Percentiles rank a stretch among this genome's conserved stretches.
Evolutionary conservation across 2,329 filamentous ascomycete species (phyloP).

Genomic region (Calonectria montana): DNA sequence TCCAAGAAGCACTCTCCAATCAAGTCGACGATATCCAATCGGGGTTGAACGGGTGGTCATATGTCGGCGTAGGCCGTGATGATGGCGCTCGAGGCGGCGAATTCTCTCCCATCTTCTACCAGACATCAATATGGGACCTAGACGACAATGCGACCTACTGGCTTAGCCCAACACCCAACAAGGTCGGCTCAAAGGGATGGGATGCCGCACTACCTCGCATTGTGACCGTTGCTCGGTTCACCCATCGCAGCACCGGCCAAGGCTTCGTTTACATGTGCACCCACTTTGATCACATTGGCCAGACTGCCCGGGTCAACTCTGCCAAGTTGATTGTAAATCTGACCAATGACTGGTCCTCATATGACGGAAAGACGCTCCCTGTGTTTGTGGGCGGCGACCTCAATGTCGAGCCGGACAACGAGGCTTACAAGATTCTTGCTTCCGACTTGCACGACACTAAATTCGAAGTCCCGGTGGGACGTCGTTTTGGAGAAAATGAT

Average conservation of each 20-base stretch:
- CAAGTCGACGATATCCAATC: constrained; percentile 69
- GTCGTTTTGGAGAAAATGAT: constrained; percentile 39
- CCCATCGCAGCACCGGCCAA: constrained; percentile 51
- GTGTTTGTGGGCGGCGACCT: constrained; percentile 50
- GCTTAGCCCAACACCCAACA: constrained; percentile 69
- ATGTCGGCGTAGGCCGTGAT: constrained; percentile 68
- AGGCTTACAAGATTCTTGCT: constrained; percentile 42
- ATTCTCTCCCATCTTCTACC: constrained; percentile 77
- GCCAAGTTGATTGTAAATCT: constrained; percentile 52
- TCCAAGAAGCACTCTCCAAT: constrained; percentile 73
- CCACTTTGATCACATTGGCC: constrained; percentile 63
- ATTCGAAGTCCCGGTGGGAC: constrained; percentile 35
- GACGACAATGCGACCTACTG: constrained; percentile 66
- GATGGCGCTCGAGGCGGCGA: constrained; percentile 72
- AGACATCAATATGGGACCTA: constrained; percentile 62
- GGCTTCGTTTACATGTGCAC: constrained; percentile 61
- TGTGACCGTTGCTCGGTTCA: constrained; percentile 59
- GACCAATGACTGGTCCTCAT: constrained; percentile 41
- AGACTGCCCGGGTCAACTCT: constrained; percentile 52
- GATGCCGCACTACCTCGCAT: constrained; percentile 56
- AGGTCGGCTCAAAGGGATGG: constrained; percentile 70
- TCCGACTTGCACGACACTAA: constrained; percentile 40
- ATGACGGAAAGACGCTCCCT: constrained; percentile 30
- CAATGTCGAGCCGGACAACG: constrained; percentile 43
- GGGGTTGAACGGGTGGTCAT: constrained; percentile 58